These are phyloP conservation scores for Orobanche coerulescens DNA, from an alignment of 257 asterid genomes.

Conservation along the genomic window DNA sequence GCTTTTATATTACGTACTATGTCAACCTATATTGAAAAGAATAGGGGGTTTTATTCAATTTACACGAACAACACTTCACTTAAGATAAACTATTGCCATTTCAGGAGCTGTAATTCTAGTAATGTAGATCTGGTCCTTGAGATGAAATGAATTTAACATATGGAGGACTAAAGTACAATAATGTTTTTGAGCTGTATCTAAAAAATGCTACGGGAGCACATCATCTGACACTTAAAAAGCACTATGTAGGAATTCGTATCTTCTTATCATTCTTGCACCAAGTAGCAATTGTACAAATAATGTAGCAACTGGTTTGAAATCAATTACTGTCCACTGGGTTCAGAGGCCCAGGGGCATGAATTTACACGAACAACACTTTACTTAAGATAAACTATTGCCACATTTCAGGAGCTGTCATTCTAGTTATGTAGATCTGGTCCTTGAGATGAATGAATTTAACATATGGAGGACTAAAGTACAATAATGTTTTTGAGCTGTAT, in stretches of 20 bases:
- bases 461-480: background rate
- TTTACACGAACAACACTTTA: background rate
- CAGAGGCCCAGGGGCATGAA: too few species aligned
- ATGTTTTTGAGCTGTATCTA: background rate
- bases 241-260: background rate
- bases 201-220: background rate
- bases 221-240: background rate
- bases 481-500: background rate
- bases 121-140: background rate
- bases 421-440: background rate
- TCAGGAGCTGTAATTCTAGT: background rate
- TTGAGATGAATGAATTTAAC: background rate
- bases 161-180: background rate
- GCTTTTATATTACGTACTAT: background rate
- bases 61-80: background rate
- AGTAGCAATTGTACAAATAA: background rate
- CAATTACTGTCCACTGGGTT: too few species aligned
- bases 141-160: background rate
- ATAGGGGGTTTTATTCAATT: background rate
- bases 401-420: background rate
- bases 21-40: background rate
- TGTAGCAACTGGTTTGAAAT: too few species aligned
- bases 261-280: background rate
- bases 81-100: background rate
- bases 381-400: background rate